These are phyloP conservation scores for Citeromyces hawaiiensis DNA, from an alignment of 1,139 yeast genomes.

Conservation along the genomic window DNA sequence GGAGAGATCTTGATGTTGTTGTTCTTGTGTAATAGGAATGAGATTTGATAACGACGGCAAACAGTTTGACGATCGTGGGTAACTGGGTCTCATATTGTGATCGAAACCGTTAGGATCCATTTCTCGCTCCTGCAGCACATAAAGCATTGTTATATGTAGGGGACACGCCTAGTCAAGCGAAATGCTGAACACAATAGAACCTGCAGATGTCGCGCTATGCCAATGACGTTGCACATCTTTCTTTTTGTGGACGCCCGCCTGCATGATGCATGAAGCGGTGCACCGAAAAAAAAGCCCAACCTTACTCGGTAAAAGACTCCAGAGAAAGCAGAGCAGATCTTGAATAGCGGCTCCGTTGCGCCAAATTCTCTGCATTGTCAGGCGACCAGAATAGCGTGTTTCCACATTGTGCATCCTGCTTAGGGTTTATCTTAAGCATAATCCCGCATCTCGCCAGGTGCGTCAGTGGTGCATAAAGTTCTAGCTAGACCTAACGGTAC, in stretches of 20 bases:
- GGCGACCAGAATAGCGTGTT: no score
- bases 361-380: no score
- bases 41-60: no score
- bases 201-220: background rate
- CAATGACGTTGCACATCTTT: background rate
- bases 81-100: no score
- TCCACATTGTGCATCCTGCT: background rate
- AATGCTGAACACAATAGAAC: background rate
- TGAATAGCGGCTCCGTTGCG: no score
- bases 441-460: background rate
- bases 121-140: background rate
- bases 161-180: background rate
- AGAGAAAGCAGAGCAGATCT: no score
- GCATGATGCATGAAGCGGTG: background rate
- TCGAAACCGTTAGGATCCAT: no score
- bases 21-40: no score
- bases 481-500: background rate
- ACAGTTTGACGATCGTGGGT: no score
- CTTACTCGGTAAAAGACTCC: no score
- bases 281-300: background rate
- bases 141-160: background rate
- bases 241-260: background rate
- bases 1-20: no score
- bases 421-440: conserved; percentile 1
- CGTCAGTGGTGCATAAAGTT: background rate